Base-by-base conservation (phyloP, 2,329 filamentous ascomycete genomes). In the Thielaviopsis populi region DNA sequence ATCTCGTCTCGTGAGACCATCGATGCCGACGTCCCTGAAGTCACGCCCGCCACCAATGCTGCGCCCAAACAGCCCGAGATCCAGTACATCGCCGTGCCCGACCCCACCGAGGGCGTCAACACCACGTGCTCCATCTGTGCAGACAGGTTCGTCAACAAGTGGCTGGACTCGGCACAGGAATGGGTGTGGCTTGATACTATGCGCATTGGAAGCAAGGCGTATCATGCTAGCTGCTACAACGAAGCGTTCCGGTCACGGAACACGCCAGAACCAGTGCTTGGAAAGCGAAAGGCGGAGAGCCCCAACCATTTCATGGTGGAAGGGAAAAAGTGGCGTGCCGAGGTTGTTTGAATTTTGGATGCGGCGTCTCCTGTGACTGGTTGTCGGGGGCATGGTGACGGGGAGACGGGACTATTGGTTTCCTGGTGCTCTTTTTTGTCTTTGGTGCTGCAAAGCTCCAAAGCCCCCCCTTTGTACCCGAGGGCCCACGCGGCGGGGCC, bases 131-230 rank as follows among this genome's bases (percentile, higher is more conserved):
- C 91, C 1, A 95, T 99, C 69, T 97, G 94, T 73, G 91, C 96
- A 73, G 94, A 99, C 72, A 87, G 88, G 68, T 97, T 99, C 70
- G 88, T 95, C 75, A 90, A 88, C 68, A 87, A 88, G 68, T 97
- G 91, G 87, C 85, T 92, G 6, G 90, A 95, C 69, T 90, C 95
- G 67, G 88, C 88, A 19, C 91, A 97, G 74, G 92, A 99, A 71
- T 97, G 91, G 82, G 92, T 99, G 48, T 97, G 94, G 89, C 86
- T 90, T 73, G 92, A 99, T 73, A 89, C 92, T 0, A 79, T 88
- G 61, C 82, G 86, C 68, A 83, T 95, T 37, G 88, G 88, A 42
- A 83, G 81, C 64, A 84, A 89, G 67, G 87, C 94, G 17, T 97
- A 90, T 70, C 94, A 99, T 73, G 90, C 87, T 11, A 95, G 85